These are phyloP conservation scores for Xylariales sp. DNA, from an alignment of 2,329 filamentous ascomycete species.

Conservation along the genomic window DNA sequence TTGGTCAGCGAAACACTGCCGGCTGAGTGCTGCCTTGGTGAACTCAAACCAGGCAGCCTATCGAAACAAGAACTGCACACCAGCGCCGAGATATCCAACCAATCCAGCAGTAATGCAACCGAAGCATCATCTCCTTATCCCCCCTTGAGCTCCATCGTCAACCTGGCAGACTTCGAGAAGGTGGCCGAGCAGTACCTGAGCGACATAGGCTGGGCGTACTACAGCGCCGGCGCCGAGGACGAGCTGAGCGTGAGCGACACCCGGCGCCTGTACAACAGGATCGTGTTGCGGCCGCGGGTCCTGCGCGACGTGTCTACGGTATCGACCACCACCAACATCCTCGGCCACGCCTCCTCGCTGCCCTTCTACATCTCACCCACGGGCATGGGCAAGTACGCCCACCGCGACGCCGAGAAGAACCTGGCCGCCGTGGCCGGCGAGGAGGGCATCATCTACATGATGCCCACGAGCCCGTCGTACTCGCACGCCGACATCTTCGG, in stretches of 20 bases:
- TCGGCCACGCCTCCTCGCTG: slow-evolving; percentile 34
- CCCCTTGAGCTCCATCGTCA: slow-evolving; percentile 42
- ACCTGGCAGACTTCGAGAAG: slow-evolving; percentile 43
- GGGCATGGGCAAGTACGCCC: slow-evolving; percentile 44
- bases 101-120: slow-evolving; percentile 22
- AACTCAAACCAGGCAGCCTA: background rate
- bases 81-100: background rate
- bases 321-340: slow-evolving; percentile 32
- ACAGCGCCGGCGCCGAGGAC: slow-evolving; percentile 49
- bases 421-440: slow-evolving; percentile 42
- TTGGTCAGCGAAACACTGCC: slow-evolving; percentile 36
- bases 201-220: slow-evolving; percentile 50
- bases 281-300: slow-evolving; percentile 48
- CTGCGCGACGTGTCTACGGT: slow-evolving; percentile 41
- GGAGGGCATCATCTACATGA: slow-evolving; percentile 44
- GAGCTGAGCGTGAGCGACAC: slow-evolving; percentile 45
- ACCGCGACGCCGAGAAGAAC: slow-evolving; percentile 47
- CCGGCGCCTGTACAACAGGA: slow-evolving; percentile 40
- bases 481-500: slow-evolving; percentile 8
- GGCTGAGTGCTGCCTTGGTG: slow-evolving; percentile 41
- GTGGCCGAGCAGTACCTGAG: slow-evolving; percentile 39
- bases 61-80: slow-evolving; percentile 29
- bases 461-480: slow-evolving; percentile 25
- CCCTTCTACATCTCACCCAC: slow-evolving; percentile 48
- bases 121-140: slow-evolving; percentile 20